Conservation (phyloP, 1,139 yeast genomes). For the Meyerozyma sp. region DNA sequence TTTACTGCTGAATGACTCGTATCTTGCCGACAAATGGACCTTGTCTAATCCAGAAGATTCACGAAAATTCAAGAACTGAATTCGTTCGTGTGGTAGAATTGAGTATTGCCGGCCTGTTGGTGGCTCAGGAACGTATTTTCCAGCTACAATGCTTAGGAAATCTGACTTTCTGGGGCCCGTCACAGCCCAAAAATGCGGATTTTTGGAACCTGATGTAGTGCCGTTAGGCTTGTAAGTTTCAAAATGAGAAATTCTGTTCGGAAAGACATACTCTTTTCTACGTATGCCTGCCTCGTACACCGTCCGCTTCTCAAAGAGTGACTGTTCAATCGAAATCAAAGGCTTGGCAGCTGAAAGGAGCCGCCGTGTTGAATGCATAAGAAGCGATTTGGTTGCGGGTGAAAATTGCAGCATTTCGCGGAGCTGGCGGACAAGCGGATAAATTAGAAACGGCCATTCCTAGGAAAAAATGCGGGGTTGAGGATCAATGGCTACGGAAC, state of each 20-base stretch:
- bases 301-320: background rate
- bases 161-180: slow-evolving; percentile 32
- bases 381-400: background rate
- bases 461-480: too few relatives aligned
- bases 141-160: slow-evolving; percentile 28
- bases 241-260: slow-evolving; percentile 22
- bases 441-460: background rate
- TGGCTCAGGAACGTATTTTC: slow-evolving; percentile 46
- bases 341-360: background rate
- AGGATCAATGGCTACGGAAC: too few relatives aligned
- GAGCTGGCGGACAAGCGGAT: background rate
- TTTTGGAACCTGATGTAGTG: background rate
- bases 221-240: slow-evolving; percentile 16
- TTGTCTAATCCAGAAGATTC: slow-evolving; percentile 53
- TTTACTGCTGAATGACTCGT: slow-evolving; percentile 65
- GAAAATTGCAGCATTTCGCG: background rate
- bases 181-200: slow-evolving; percentile 27
- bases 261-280: slow-evolving; percentile 11
- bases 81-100: slow-evolving; percentile 26
- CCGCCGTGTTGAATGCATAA: background rate
- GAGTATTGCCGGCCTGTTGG: slow-evolving; percentile 55
- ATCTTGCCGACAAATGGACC: slow-evolving; percentile 83
- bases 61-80: slow-evolving; percentile 55
- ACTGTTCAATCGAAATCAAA: background rate
- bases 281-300: background rate